Percentiles rank a stretch among this genome's conserved stretches.
Evolutionary conservation across 495 filamentous ascomycete species (phyloP).

Genomic region (Cairneyella variabilis): DNA sequence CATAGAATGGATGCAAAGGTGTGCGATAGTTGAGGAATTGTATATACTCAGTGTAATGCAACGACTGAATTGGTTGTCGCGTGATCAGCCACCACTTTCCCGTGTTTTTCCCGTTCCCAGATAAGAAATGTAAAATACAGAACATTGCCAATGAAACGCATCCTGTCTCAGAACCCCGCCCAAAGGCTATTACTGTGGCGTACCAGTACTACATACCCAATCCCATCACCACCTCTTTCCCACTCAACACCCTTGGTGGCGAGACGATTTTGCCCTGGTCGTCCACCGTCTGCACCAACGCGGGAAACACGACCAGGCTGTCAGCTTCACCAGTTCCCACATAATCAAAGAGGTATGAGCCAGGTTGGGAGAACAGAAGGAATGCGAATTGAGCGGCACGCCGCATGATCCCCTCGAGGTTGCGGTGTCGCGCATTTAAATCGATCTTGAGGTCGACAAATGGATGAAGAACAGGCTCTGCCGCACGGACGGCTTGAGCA

Average conservation of each 20-base stretch:
- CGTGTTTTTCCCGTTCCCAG: too few relatives aligned
- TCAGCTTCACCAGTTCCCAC: constrained; percentile 19
- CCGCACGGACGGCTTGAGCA: constrained; percentile 8
- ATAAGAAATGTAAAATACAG: too few relatives aligned
- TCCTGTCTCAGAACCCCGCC: too few relatives aligned
- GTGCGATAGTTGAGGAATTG: too few relatives aligned
- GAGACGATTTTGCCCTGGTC: constrained; percentile 23
- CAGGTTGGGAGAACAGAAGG: constrained; percentile 34
- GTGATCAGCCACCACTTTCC: too few relatives aligned
- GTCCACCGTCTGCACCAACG: constrained; percentile 28
- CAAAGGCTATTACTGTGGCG: too few relatives aligned
- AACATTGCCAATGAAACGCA: too few relatives aligned
- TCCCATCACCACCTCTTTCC: constrained; percentile 25
- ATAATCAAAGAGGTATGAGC: constrained; percentile 31
- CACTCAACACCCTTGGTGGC: constrained; percentile 26
- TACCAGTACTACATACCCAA: too few relatives aligned
- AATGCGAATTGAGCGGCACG: constrained; percentile 33
- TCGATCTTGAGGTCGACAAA: constrained; percentile 23
- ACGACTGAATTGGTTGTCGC: too few relatives aligned
- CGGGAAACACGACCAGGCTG: constrained; percentile 33
- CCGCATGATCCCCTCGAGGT: constrained; percentile 33
- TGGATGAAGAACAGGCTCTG: constrained; percentile 27
- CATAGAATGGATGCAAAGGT: too few relatives aligned
- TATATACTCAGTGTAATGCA: too few relatives aligned
- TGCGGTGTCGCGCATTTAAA: constrained; percentile 22